A percentile compares a stretch with the other conserved stretches of the same genome.
Conservation (phyloP, 257 asterid genomes). For the Cordia subcordata region DNA sequence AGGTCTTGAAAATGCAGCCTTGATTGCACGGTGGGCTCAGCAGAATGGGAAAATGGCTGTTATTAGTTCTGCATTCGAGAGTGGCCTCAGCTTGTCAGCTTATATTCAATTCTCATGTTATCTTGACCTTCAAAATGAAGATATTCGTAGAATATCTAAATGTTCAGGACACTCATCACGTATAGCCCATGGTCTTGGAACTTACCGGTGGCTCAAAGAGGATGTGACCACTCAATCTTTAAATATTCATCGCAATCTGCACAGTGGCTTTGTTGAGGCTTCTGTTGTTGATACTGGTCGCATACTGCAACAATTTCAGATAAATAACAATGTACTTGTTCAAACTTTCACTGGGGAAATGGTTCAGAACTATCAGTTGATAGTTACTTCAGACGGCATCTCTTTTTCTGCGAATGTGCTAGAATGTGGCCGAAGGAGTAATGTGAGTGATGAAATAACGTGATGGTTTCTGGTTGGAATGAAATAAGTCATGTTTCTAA, state of each 20-base stretch:
- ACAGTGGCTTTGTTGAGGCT: conserved; percentile 48
- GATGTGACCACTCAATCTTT: conserved; percentile 52
- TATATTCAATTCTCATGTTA: conserved; percentile 65
- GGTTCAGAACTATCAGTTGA: conserved; percentile 42
- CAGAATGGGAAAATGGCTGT: conserved; percentile 74
- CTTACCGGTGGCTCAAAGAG: conserved; percentile 86
- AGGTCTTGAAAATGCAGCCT: conserved; percentile 83
- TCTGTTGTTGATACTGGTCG: conserved; percentile 64
- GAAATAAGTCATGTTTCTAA: too few species aligned
- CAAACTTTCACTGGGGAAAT: conserved; percentile 35
- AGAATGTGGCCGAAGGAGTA: conserved; percentile 58
- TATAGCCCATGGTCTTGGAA: conserved; percentile 86
- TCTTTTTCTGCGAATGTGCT: conserved; percentile 52
- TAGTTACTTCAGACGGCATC: conserved; percentile 40
- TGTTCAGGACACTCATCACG: conserved; percentile 30
- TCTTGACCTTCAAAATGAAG: conserved; percentile 69
- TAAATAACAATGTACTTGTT: conserved; percentile 49
- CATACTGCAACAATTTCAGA: conserved; percentile 47
- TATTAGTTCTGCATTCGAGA: conserved; percentile 89
- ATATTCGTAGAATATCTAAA: conserved; percentile 37
- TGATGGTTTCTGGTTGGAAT: too few species aligned
- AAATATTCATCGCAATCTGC: conserved; percentile 36
- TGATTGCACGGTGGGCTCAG: conserved; percentile 91
- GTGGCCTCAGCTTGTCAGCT: conserved; percentile 75
- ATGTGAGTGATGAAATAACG: conserved; percentile 40